phyloP scores from a whole-genome alignment of 345 rosid genomes.

The Bruguiera sexangula region DNA sequence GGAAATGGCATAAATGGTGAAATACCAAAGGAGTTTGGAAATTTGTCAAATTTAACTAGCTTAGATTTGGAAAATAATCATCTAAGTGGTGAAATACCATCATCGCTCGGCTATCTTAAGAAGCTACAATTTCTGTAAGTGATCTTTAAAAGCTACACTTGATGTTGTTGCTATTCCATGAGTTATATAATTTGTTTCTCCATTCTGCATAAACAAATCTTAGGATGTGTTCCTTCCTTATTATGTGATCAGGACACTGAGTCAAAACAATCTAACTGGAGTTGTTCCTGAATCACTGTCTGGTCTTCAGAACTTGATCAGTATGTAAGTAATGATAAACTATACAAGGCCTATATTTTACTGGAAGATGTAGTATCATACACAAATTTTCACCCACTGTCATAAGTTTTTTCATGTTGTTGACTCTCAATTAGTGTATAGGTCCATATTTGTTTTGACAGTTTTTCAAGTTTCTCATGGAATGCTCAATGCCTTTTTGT shows the following conservation, averaged over 20 bases:
- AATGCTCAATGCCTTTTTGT: slow-evolving; percentile 18
- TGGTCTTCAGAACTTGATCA: slow-evolving; percentile 57
- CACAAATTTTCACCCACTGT: too few relatives aligned
- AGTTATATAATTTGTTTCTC: slow-evolving; percentile 7
- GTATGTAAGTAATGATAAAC: slow-evolving; percentile 53
- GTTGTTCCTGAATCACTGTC: slow-evolving; percentile 68
- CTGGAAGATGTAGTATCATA: background rate
- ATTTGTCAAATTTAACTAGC: slow-evolving; percentile 70
- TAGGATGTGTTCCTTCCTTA: slow-evolving; percentile 8
- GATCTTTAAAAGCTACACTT: slow-evolving; percentile 1
- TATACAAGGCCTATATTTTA: background rate
- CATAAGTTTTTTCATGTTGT: background rate
- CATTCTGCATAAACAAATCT: background rate
- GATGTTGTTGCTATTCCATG: slow-evolving; percentile 11
- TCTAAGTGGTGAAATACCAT: slow-evolving; percentile 75
- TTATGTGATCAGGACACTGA: slow-evolving; percentile 58
- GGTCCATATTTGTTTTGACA: background rate
- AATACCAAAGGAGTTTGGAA: slow-evolving; percentile 86
- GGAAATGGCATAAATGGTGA: slow-evolving; percentile 85
- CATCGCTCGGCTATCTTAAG: slow-evolving; percentile 74
- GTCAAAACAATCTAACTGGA: slow-evolving; percentile 82
- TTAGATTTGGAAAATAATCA: slow-evolving; percentile 87
- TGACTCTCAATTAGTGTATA: background rate
- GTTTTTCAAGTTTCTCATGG: slow-evolving; percentile 15
- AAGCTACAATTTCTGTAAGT: slow-evolving; percentile 93